These are phyloP conservation scores for Arthrobotrys sphaeroides DNA, from an alignment of 2,329 filamentous ascomycete genomes.

Conservation along the genomic window DNA sequence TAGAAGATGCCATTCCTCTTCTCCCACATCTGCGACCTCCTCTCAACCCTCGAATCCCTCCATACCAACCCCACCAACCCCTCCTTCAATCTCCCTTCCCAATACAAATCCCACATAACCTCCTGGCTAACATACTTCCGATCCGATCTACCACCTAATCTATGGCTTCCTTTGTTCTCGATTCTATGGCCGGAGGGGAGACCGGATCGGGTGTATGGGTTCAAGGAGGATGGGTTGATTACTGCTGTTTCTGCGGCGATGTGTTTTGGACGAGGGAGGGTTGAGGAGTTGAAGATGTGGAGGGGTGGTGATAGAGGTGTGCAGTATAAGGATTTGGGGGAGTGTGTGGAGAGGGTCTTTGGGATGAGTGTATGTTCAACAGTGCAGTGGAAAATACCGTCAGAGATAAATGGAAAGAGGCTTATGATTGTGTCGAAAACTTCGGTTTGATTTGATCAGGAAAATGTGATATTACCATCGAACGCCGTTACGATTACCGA, in stretches of 20 bases:
- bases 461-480: conserved; percentile 44
- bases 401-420: not conserved
- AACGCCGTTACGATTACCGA: conserved; percentile 54
- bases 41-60: conserved; percentile 54
- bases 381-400: not conserved
- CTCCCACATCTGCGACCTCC: conserved; percentile 55
- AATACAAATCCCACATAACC: conserved; percentile 40
- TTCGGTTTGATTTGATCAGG: conserved; percentile 18
- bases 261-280: conserved; percentile 51
- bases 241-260: conserved; percentile 54
- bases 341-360: conserved; percentile 55
- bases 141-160: conserved; percentile 46
- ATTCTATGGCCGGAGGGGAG: conserved; percentile 55
- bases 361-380: conserved; percentile 41
- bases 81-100: conserved; percentile 21
- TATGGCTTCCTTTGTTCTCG: conserved; percentile 55
- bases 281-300: conserved; percentile 54
- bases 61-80: conserved; percentile 29
- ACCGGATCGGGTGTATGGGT: conserved; percentile 55
- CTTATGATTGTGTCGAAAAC: not conserved
- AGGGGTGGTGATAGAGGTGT: conserved; percentile 45
- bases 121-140: conserved; percentile 56
- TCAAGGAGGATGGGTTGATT: conserved; percentile 55
- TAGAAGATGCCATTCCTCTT: conserved; percentile 55
- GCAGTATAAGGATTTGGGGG: conserved; percentile 51